Conservation (phyloP, 2,329 filamentous ascomycete species). For the Talaromyces sp. region DNA sequence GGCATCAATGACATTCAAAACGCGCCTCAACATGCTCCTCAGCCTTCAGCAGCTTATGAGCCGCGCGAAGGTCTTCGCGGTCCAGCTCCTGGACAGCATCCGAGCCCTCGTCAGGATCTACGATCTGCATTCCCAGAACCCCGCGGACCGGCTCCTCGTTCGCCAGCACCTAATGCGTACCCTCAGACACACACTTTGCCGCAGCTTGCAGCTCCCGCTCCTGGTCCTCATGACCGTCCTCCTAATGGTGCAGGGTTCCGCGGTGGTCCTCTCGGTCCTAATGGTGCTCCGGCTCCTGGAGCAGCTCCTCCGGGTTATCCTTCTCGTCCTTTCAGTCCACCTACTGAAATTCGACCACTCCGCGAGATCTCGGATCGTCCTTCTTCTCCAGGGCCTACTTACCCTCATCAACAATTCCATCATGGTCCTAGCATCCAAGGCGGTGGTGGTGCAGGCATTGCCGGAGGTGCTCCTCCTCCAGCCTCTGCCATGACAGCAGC, state of each 20-base stretch:
- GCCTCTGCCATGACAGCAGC: conserved; percentile 65
- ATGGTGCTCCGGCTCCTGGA: conserved; percentile 51
- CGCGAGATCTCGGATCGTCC: conserved; percentile 70
- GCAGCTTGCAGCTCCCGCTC: conserved; percentile 50
- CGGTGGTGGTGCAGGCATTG: conserved; percentile 55
- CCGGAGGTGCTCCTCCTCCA: conserved; percentile 66
- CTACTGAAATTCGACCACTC: conserved; percentile 78
- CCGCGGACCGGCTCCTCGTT: conserved; percentile 57
- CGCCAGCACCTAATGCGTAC: conserved; percentile 56
- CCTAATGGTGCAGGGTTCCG: conserved; percentile 33
- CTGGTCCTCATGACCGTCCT: conserved; percentile 42
- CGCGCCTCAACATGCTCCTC: conserved; percentile 49
- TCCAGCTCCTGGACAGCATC: conserved; percentile 67
- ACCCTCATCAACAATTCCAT: conserved; percentile 76
- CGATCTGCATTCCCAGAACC: conserved; percentile 67
- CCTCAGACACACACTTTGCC: conserved; percentile 51
- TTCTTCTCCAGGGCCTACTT: conserved; percentile 86
- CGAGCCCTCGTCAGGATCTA: conserved; percentile 73
- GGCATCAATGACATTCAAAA: conserved; percentile 76
- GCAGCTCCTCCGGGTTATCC: conserved; percentile 68
- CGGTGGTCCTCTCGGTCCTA: conserved; percentile 54
- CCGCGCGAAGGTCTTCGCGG: conserved; percentile 74
- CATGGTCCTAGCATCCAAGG: conserved; percentile 63
- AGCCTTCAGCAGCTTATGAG: conserved; percentile 77
- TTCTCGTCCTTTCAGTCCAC: conserved; percentile 70